Percentiles rank a stretch among this genome's conserved stretches.
Evolutionary conservation across 1,139 yeast genomes (phyloP).

Genomic region (Yamadazyma diospyri): DNA sequence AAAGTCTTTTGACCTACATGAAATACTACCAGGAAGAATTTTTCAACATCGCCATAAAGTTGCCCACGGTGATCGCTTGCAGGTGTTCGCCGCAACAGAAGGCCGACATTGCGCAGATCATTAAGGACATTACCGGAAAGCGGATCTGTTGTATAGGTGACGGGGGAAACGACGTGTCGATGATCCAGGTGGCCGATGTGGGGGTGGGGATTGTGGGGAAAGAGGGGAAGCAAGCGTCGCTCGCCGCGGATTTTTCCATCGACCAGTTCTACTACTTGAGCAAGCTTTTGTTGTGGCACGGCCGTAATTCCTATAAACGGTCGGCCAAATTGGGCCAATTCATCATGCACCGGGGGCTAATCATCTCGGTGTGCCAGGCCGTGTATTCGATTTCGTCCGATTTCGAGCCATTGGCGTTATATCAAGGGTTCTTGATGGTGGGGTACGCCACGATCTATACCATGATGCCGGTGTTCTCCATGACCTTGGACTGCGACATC

Average conservation of each 20-base stretch:
- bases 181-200: constrained; percentile 98
- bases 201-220: constrained; percentile 99
- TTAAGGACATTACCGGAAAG: constrained; percentile 75
- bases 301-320: constrained; percentile 92
- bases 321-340: constrained; percentile 94
- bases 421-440: constrained; percentile 97
- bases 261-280: constrained; percentile 89
- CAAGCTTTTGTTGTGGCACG: constrained; percentile 92
- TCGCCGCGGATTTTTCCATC: constrained; percentile 95
- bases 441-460: constrained; percentile 97
- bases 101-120: constrained; percentile 86
- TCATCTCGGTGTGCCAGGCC: constrained; percentile 95
- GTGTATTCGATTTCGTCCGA: constrained; percentile 81
- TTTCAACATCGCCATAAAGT: constrained; percentile 65
- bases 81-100: constrained; percentile 99
- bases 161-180: constrained; percentile 98
- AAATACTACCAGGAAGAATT: constrained; percentile 65
- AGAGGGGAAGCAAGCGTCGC: constrained; percentile 95
- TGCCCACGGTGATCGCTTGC: constrained; percentile 95
- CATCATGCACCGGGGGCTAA: constrained; percentile 91
- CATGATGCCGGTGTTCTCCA: constrained; percentile 96
- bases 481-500: constrained; percentile 88
- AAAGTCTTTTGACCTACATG: constrained; percentile 71
- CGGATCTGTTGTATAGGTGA: constrained; percentile 98
- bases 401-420: constrained; percentile 91